These are phyloP conservation scores for Entomortierella beljakovae DNA, from an alignment of 192 early-diverging fungal genomes.

Conservation along the genomic window DNA sequence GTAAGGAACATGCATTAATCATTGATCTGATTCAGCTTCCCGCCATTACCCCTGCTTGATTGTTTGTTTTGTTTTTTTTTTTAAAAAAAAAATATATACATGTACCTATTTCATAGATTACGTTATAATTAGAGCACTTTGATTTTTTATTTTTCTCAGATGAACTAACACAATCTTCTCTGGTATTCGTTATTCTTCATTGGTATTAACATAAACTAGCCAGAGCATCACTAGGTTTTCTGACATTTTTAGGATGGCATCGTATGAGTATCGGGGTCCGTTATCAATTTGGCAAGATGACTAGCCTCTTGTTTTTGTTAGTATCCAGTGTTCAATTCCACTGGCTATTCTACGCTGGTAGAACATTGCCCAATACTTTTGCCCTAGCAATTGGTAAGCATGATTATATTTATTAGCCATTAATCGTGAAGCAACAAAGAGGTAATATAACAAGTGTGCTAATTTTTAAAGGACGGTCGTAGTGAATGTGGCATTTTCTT, in stretches of 20 bases:
- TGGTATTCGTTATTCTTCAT: neutral
- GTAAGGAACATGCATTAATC: conserved; percentile 40
- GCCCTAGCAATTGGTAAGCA: conserved; percentile 72
- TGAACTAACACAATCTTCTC: too few relatives aligned
- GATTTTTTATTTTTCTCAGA: too few relatives aligned
- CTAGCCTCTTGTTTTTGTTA: conserved; percentile 61
- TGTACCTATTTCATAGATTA: too few relatives aligned
- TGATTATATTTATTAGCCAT: neutral
- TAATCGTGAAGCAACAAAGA: neutral
- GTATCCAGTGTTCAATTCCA: conserved; percentile 86
- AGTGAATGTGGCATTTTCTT: conserved; percentile 56
- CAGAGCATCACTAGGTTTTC: conserved; percentile 63
- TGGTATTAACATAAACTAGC: conserved; percentile 19
- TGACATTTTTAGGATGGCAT: conserved; percentile 61
- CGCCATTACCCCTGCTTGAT: too few relatives aligned
- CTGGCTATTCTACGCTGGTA: conserved; percentile 87
- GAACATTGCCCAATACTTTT: conserved; percentile 90
- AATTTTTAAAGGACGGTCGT: neutral
- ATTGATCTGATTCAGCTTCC: too few relatives aligned
- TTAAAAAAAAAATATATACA: too few relatives aligned
- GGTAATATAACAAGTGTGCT: neutral
- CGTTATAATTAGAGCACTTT: too few relatives aligned
- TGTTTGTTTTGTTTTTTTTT: too few relatives aligned
- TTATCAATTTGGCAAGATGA: conserved; percentile 67
- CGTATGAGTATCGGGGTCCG: conserved; percentile 63